Base-by-base conservation (phyloP, 768 basidiomycete genomes). In the Naganishia randhawae region DNA sequence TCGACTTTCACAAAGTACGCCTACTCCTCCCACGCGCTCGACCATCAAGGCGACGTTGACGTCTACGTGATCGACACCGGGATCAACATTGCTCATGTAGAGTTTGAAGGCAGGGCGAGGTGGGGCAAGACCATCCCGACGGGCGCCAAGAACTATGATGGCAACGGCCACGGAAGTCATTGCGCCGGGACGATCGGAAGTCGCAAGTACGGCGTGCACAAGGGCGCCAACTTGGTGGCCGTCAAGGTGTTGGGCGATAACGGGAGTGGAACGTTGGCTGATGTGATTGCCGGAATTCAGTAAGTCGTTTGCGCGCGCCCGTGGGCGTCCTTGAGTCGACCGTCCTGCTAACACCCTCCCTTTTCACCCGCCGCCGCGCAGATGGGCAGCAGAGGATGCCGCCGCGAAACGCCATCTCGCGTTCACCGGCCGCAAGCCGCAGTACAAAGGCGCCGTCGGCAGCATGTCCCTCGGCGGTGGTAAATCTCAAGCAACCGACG, bases 111-210 rank as follows among this genome's bases (percentile, higher is more conserved):
- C 27, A 67, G 78, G 32, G 80, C 80, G 41, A 65, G 66, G 14
- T 98, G 96, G 96, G 96, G 95, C 52, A 89, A 87, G 84, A 98
- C 96, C 22, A 85, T 98, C 71, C 92, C 95, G 9, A 57, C 75
- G 74, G 86, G 89, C 74, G 93, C 95, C 72, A 84, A 84, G 4
- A 95, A 98, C 73, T 85, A 86, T 71, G 96, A 98, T 74, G 90
- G 87, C 66, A 97, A 98, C 80, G 96, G 96, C 71, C 96, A 99
- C 76, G 96, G 95, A 35, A 80, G 90, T 35, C 92, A 94, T 79
- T 94, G 92, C 73, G 93, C 94, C 52, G 94, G 94, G 64, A 99
- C 94, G 33, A 94, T 98, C 72, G 96, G 88, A n/a, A 92, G 91
- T 5, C 82, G 83, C 75, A 90, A 88, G 81, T 98, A 92, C 75